Evolutionary conservation across 2,329 filamentous ascomycete genomes (phyloP), one percentile per base, ranked within the genome.

Genomic region (Thielaviopsis populi): DNA sequence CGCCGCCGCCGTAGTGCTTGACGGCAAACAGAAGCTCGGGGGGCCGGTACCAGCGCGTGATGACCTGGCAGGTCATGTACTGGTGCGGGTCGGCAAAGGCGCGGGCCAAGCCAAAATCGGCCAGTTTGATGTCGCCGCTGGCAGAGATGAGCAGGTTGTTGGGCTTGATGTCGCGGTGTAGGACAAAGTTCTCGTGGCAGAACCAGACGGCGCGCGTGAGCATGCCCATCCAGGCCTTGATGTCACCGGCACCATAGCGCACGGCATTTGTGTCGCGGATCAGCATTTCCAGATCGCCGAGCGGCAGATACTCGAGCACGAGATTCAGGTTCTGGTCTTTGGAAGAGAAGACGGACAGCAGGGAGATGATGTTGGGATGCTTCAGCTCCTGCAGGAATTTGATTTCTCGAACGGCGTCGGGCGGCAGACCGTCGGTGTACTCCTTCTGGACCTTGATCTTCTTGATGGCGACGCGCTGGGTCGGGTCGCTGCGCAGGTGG

Each of bases 151-250:
- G 80, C 75, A 97, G 78, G 77, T 99, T 99, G 82, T 97, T 97
- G 59, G 92, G 92, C 76, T 99, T 99, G 79, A 99, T 97, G 78
- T 99, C 94, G 69, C 94, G 89, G 75, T 99, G 94, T 37, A 99
- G 80, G 19, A 99, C 83, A 70, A 87, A 92, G 73, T 94, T 95
- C 72, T 91, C 89, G 74, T 99, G 94, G 74, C 94, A 97, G 78
- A 95, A 99, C 86, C 90, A 95, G 33, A 97, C 84, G 30, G 88
- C 94, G 50, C 92, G 85, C 33, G 83, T 83, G n/a, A 97, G 81
- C 94, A 97, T 97, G 68, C 88, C 89, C 86, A 96, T 95, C 94
- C 94, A 99, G 17, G 91, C 88, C 74, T 99, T 99, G 74, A 97
- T 91, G 74, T 99, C 94, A 19, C 89, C 88, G 11, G 84, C 83